Conservation (phyloP, 1,139 yeast genomes). For the Hansenula lynferdii region DNA sequence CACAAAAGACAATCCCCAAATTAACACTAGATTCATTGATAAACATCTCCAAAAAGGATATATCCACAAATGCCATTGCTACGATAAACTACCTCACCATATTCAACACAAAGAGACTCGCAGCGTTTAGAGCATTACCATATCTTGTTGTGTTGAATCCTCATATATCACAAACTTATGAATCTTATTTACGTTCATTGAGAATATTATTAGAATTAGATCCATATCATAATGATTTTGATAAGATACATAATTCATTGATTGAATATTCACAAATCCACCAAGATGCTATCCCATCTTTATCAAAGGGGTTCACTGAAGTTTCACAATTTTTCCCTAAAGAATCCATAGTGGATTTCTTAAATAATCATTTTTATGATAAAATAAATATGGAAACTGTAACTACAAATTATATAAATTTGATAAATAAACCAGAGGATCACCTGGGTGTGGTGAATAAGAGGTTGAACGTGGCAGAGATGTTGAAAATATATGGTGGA, state of each 20-base stretch:
- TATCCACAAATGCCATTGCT: conserved; percentile 29
- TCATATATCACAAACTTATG: conserved; percentile 78
- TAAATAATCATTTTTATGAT: conserved; percentile 77
- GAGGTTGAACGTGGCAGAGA: conserved; percentile 54
- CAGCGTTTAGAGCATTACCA: conserved; percentile 68
- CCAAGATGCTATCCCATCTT: conserved; percentile 72
- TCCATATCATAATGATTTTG: conserved; percentile 25
- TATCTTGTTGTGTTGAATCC: conserved; percentile 85
- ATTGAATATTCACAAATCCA: conserved; percentile 65
- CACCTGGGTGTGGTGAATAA: conserved; percentile 71
- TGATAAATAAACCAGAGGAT: conserved; percentile 41
- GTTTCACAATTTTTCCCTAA: conserved; percentile 50
- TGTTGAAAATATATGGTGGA: conserved; percentile 59
- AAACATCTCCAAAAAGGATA: conserved; percentile 34
- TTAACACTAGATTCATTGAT: conserved; percentile 43
- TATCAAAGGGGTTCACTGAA: conserved; percentile 82
- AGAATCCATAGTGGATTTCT: conserved; percentile 49
- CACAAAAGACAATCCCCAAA: conserved; percentile 41
- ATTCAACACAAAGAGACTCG: conserved; percentile 46
- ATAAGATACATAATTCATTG: conserved; percentile 53
- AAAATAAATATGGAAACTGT: conserved; percentile 80
- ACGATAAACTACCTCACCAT: conserved; percentile 41
- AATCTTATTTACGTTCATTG: conserved; percentile 67
- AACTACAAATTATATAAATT: conserved; percentile 76
- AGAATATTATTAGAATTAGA: conserved; percentile 47